Conservation (phyloP, 2,329 filamentous ascomycete species). For the Fusarium redolens region DNA sequence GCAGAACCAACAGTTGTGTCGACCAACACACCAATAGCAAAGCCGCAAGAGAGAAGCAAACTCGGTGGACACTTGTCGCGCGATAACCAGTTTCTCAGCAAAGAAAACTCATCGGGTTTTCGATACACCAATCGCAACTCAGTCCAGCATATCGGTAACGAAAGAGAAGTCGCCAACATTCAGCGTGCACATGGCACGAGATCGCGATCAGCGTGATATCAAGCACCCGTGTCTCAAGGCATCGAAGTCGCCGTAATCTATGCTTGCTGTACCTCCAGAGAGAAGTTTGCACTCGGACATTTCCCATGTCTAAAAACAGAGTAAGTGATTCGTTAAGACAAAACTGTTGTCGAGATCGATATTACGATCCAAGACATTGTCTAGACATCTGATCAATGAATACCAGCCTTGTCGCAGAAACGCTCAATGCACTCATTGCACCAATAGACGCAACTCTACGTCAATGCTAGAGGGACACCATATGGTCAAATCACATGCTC, state of each 20-base stretch:
- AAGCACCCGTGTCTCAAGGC: not conserved
- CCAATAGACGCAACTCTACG: constrained; percentile 27
- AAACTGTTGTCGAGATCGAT: not conserved
- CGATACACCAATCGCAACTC: constrained; percentile 4
- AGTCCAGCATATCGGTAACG: constrained; percentile 13
- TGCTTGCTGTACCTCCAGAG: not conserved
- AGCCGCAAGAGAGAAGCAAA: constrained; percentile 4
- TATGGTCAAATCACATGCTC: constrained; percentile 40
- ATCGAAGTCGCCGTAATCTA: not conserved
- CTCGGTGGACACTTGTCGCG: constrained; percentile 19
- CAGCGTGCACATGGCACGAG: not conserved
- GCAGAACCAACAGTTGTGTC: not conserved
- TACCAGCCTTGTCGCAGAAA: not conserved
- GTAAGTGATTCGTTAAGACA: not conserved
- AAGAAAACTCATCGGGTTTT: not conserved
- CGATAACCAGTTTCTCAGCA: constrained; percentile 2
- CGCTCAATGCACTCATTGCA: not conserved
- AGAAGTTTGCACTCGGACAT: not conserved
- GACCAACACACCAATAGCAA: constrained; percentile 31
- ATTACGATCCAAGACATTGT: not conserved
- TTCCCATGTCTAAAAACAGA: not conserved
- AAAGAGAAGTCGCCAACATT: constrained; percentile 20
- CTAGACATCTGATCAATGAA: not conserved
- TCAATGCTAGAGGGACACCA: constrained; percentile 17
- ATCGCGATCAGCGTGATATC: constrained; percentile 10